Evolutionary conservation across 768 basidiomycete genomes (phyloP).

Genomic region (Mycena haematopus): DNA sequence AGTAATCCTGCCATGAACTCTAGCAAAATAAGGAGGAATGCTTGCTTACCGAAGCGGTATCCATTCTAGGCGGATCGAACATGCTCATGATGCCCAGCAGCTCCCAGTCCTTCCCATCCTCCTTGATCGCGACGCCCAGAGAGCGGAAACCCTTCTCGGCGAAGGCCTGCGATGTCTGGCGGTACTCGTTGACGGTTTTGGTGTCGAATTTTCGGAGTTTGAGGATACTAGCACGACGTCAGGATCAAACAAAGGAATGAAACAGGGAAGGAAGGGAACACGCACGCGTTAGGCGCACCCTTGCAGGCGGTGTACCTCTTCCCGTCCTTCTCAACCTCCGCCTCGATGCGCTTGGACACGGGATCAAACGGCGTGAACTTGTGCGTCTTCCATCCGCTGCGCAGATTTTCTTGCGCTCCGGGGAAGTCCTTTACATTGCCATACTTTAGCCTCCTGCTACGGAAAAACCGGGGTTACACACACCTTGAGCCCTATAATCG

Average conservation of each 20-base stretch:
- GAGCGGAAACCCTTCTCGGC: constrained; percentile 52
- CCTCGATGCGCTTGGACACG: constrained; percentile 57
- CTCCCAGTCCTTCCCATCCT: constrained; percentile 49
- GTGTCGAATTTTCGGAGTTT: constrained; percentile 43
- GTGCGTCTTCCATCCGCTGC: constrained; percentile 49
- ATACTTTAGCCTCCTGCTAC: too few relatives aligned
- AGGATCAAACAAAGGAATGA: not conserved
- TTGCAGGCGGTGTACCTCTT: constrained; percentile 50
- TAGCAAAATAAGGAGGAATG: not conserved
- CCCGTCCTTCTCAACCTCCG: constrained; percentile 52
- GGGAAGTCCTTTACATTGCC: constrained; percentile 45
- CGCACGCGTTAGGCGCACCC: constrained; percentile 51
- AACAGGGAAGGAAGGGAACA: not conserved
- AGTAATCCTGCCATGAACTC: too few relatives aligned
- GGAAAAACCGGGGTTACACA: not conserved
- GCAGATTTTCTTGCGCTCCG: constrained; percentile 49
- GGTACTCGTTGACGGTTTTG: constrained; percentile 41
- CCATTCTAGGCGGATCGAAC: constrained; percentile 53
- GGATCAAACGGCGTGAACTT: constrained; percentile 58
- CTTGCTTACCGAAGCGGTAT: constrained; percentile 45
- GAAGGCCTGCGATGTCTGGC: constrained; percentile 43
- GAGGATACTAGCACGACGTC: constrained; percentile 42
- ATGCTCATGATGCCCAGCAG: constrained; percentile 47
- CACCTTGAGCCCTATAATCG: constrained; percentile 47
- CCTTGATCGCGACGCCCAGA: constrained; percentile 53